Evolutionary conservation across 192 early-diverging fungal genomes (phyloP).

Genomic region (Entophlyctis luteolus): DNA sequence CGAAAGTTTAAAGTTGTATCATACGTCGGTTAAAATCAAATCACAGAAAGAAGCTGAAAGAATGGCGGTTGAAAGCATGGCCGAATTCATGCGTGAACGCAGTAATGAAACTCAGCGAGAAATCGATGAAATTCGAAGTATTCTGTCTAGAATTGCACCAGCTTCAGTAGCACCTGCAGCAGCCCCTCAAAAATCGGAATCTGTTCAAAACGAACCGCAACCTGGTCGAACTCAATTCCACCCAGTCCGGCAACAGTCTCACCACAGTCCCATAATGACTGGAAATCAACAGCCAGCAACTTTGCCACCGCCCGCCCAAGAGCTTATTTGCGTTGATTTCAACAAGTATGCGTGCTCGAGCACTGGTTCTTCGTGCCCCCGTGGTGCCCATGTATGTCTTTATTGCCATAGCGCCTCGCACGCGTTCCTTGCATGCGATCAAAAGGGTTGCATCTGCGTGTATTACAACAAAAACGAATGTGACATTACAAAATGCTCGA

Average conservation of each 20-base stretch:
- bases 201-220: not conserved
- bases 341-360: conserved; percentile 8
- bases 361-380: not conserved
- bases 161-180: not conserved
- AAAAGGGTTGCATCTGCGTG: conserved; percentile 24
- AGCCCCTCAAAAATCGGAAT: not conserved
- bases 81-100: conserved; percentile 24
- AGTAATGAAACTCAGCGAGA: conserved; percentile 13
- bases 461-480: conserved; percentile 28
- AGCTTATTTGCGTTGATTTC: conserved; percentile 3
- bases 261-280: not conserved
- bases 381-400: not conserved
- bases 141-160: conserved; percentile 2
- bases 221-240: not conserved
- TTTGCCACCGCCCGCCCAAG: not conserved
- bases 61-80: conserved; percentile 22
- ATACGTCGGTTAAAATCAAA: no score
- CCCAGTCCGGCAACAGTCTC: not conserved
- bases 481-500: conserved; percentile 13
- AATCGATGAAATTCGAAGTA: conserved; percentile 13
- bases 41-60: conserved; percentile 24
- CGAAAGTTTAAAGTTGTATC: no score
- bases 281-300: not conserved
- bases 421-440: conserved; percentile 9
- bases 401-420: conserved; percentile 9